Base-by-base conservation (phyloP, 371 early-diverging fungal genomes). In the Circinella umbellata region DNA sequence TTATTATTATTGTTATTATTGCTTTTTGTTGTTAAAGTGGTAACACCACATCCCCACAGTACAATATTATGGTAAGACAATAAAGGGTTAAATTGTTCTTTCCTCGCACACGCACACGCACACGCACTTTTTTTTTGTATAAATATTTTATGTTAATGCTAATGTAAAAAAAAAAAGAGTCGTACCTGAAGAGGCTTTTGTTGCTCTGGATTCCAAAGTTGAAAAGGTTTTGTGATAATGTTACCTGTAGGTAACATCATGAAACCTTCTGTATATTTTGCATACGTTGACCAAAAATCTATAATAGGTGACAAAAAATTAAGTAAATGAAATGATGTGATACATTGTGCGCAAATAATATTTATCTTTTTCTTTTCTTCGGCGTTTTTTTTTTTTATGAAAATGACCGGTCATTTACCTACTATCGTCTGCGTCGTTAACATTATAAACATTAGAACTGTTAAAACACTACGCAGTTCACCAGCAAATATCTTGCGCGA, bases 251-350 rank as follows among this genome's bases (percentile, higher is more conserved):
- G 42, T 3, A 77, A 68, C 14, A 72, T 39, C 10, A 74, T 55
- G 42, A 80, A 86, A 15, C 82, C 81, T 62, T 82, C 84, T 1
- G 66, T 60, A 35, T 86, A 86, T 67, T 82, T 85, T 51, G 85
- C 83, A 72, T 69, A 84, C 15, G 82, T 80, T 35, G 81, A 59
- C 35, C 34, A 68, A 18, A 48, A 68, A 27, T 68, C 68, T 68
- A 80, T 47, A 61, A 27, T 27, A 27, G 27, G 27, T 27, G 27
- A 27, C 27, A 27, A 27, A 27, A 27, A 27, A 27, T 27, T 27
- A 27, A 27, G 27, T 27, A 27, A 27, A 27, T 27, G 2, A 27
- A 27, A 27, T 27, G 27, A 1, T 27, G 27, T 27, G 27, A 27
- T 27, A 27, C 27, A 27, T 3, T 15, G 11, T 9, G 47, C 15